These are phyloP conservation scores for Trichoderma polysporum DNA, from an alignment of 2,329 filamentous ascomycete species.

Conservation along the genomic window DNA sequence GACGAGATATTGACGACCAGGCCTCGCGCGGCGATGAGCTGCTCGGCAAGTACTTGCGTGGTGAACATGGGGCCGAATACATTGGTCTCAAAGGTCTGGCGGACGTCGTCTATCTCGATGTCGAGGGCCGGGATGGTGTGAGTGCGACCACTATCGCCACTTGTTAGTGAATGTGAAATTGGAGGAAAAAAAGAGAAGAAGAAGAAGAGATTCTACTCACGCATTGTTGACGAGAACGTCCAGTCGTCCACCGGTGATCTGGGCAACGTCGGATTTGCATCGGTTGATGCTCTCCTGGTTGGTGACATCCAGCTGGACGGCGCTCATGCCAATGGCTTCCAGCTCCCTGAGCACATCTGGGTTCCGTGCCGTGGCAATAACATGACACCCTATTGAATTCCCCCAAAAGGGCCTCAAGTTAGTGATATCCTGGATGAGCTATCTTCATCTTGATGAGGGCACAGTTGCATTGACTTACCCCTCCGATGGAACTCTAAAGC, in stretches of 20 bases:
- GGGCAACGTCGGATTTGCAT: slow-evolving; percentile 47
- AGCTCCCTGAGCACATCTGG: slow-evolving; percentile 48
- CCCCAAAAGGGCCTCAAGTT: neutral
- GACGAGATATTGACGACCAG: slow-evolving; percentile 58
- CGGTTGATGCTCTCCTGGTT: slow-evolving; percentile 49
- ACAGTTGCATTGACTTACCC: slow-evolving; percentile 37
- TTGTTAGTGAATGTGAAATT: neutral
- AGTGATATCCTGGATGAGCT: neutral
- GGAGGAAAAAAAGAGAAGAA: no score
- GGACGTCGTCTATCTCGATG: slow-evolving; percentile 52
- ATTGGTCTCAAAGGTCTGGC: slow-evolving; percentile 56
- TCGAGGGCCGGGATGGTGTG: slow-evolving; percentile 54
- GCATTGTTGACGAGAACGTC: slow-evolving; percentile 62
- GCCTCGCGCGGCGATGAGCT: slow-evolving; percentile 50
- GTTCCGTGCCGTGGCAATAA: slow-evolving; percentile 57
- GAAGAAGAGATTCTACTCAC: slow-evolving; percentile 33
- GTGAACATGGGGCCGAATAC: slow-evolving; percentile 59
- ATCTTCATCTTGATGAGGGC: no score
- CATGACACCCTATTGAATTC: slow-evolving; percentile 38
- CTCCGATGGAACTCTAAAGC: slow-evolving; percentile 53
- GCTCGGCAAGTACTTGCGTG: slow-evolving; percentile 49
- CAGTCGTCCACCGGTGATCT: slow-evolving; percentile 52
- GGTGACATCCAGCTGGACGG: slow-evolving; percentile 55
- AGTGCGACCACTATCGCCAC: slow-evolving; percentile 44
- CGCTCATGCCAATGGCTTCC: slow-evolving; percentile 47